Percentiles rank a stretch among this genome's conserved stretches.
phyloP scores from a whole-genome alignment of 495 filamentous ascomycete species.

The Daldinia vernicosa region DNA sequence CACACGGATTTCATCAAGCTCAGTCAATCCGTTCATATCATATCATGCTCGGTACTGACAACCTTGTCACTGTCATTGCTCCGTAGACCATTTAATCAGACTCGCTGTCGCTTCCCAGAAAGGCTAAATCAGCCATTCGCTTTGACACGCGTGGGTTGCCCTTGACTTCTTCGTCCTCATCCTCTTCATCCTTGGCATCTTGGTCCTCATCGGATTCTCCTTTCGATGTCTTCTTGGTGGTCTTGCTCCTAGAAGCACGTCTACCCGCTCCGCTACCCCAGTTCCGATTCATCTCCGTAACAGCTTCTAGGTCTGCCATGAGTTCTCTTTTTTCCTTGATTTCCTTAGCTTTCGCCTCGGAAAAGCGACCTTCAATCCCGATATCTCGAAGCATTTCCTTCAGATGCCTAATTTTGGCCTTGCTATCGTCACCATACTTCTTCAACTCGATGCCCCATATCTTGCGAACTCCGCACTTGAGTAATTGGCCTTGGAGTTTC shows the following conservation, averaged over 20 bases:
- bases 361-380: constrained; percentile 90
- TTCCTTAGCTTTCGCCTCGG: constrained; percentile 79
- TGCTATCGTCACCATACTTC: constrained; percentile 69
- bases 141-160: constrained; percentile 44
- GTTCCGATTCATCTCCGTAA: constrained; percentile 76
- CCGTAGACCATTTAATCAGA: constrained; percentile 48
- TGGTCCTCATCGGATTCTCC: constrained; percentile 52
- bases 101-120: constrained; percentile 57
- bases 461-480: constrained; percentile 94
- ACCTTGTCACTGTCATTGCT: not conserved
- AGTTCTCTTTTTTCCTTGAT: constrained; percentile 89
- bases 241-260: constrained; percentile 48
- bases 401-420: constrained; percentile 85
- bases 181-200: constrained; percentile 50
- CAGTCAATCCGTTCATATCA: constrained; percentile 8
- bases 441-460: constrained; percentile 88
- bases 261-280: constrained; percentile 69
- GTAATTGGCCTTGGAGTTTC: constrained; percentile 83
- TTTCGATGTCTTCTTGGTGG: constrained; percentile 41
- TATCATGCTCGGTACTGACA: not conserved
- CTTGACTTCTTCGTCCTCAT: constrained; percentile 44
- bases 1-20: not conserved
- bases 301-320: constrained; percentile 79
- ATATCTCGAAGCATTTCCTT: constrained; percentile 77
- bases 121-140: constrained; percentile 54